Evolutionary conservation across 2,329 filamentous ascomycete species (phyloP).

Genomic region (Cordyceps pruinosa): DNA sequence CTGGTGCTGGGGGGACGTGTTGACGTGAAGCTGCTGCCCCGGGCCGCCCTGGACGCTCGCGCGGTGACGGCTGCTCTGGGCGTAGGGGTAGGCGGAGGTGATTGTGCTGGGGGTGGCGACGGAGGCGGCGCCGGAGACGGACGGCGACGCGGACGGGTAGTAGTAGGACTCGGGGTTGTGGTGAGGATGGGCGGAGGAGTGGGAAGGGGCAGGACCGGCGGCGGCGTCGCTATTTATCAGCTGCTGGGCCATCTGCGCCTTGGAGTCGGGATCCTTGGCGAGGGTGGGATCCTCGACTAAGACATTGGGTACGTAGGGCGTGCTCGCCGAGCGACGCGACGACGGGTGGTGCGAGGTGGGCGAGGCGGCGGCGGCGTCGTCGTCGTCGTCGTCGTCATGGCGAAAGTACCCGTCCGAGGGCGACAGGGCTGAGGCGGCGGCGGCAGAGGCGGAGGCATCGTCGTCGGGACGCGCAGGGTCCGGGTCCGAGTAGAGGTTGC

Average conservation of each 20-base stretch:
- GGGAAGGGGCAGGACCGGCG: not conserved
- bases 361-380: constrained; percentile 19
- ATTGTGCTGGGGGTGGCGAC: constrained; percentile 7
- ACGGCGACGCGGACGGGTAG: not conserved
- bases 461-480: constrained; percentile 17
- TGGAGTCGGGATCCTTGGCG: constrained; percentile 27
- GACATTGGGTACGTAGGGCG: constrained; percentile 41
- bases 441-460: not conserved
- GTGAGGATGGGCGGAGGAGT: constrained; percentile 14
- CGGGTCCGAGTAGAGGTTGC: constrained; percentile 22
- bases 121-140: constrained; percentile 10
- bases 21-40: constrained; percentile 12
- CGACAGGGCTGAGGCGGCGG: constrained; percentile 28
- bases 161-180: constrained; percentile 5
- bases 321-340: constrained; percentile 24
- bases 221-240: constrained; percentile 23
- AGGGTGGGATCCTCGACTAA: constrained; percentile 43
- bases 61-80: constrained; percentile 16
- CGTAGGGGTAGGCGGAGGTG: constrained; percentile 1
- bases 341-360: constrained; percentile 18
- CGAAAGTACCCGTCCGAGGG: constrained; percentile 48
- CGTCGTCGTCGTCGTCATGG: constrained; percentile 23
- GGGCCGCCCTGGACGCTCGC: not conserved
- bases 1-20: not conserved
- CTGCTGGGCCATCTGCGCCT: constrained; percentile 38